Percentiles rank a stretch among this genome's conserved stretches.
Evolutionary conservation across 2,329 filamentous ascomycete genomes (phyloP).

Genomic region (Diaporthe citri): DNA sequence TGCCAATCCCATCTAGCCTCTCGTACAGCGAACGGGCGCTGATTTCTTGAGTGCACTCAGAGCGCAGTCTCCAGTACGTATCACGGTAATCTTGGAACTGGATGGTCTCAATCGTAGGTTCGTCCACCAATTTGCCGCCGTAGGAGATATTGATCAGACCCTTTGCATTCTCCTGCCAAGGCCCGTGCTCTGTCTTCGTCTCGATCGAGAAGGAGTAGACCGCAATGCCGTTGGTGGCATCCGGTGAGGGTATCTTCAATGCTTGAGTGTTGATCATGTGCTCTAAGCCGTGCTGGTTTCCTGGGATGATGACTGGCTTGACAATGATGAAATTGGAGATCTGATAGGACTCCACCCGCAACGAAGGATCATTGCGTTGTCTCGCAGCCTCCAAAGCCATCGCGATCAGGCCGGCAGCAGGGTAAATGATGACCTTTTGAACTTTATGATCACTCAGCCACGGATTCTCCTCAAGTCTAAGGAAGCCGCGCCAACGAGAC

Average conservation of each 20-base stretch:
- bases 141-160: conserved; percentile 48
- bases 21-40: conserved; percentile 64
- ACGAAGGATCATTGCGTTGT: conserved; percentile 46
- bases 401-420: conserved; percentile 62
- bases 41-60: conserved; percentile 50
- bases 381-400: conserved; percentile 63
- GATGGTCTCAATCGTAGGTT: conserved; percentile 29
- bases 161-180: conserved; percentile 59
- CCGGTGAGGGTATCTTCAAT: conserved; percentile 32
- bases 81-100: conserved; percentile 41
- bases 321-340: conserved; percentile 60
- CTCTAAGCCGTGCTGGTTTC: conserved; percentile 61
- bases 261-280: conserved; percentile 60
- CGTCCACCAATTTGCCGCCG: conserved; percentile 5
- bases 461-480: conserved; percentile 62
- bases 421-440: conserved; percentile 63
- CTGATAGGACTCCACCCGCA: conserved; percentile 49
- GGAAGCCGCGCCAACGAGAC: conserved; percentile 63
- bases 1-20: conserved; percentile 61
- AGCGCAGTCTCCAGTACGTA: conserved; percentile 45
- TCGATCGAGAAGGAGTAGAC: conserved; percentile 59
- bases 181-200: conserved; percentile 55
- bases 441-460: conserved; percentile 67
- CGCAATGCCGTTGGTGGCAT: conserved; percentile 34
- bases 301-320: conserved; percentile 65